Percentiles rank a stretch among this genome's conserved stretches.
phyloP scores from a whole-genome alignment of 78 protist species.

The Guillardia theta region DNA sequence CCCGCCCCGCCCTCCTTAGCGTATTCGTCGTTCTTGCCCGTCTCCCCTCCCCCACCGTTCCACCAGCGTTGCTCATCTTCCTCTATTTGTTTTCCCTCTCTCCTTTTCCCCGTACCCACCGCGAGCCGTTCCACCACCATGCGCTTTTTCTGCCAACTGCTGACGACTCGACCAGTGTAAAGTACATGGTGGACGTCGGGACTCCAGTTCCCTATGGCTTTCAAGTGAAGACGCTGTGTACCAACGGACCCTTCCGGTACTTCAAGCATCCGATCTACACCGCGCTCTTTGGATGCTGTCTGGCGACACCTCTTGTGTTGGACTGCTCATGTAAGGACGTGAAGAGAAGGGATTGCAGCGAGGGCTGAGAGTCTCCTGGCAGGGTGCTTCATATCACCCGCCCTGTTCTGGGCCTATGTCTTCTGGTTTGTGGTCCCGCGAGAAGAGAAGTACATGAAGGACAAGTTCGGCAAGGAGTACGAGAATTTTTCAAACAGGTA shows the following conservation, averaged over 20 bases:
- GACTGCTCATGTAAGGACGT: neutral
- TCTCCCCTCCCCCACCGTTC: too few species aligned
- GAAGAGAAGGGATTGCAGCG: too few species aligned
- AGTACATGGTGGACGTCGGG: neutral
- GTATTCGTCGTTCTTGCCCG: too few species aligned
- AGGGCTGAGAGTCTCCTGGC: too few species aligned
- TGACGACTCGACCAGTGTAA: too few species aligned
- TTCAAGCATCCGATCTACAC: neutral
- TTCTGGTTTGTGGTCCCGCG: neutral
- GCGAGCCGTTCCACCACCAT: too few species aligned
- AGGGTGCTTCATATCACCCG: neutral
- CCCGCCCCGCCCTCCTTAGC: too few species aligned
- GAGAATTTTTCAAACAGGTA: too few species aligned
- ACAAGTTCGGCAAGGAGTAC: neutral
- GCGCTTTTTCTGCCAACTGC: too few species aligned
- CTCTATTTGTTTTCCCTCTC: too few species aligned
- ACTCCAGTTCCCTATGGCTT: neutral
- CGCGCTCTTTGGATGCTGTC: neutral
- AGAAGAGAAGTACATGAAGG: neutral
- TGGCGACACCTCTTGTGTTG: neutral
- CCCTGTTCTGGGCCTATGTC: neutral
- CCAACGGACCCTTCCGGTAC: neutral
- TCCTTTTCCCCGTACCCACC: too few species aligned
- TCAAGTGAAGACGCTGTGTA: neutral
- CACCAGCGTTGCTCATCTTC: too few species aligned